Evolutionary conservation across 2,329 filamentous ascomycete species (phyloP), one percentile per base, ranked within the genome.

Genomic region (Penicillium sumatraense): DNA sequence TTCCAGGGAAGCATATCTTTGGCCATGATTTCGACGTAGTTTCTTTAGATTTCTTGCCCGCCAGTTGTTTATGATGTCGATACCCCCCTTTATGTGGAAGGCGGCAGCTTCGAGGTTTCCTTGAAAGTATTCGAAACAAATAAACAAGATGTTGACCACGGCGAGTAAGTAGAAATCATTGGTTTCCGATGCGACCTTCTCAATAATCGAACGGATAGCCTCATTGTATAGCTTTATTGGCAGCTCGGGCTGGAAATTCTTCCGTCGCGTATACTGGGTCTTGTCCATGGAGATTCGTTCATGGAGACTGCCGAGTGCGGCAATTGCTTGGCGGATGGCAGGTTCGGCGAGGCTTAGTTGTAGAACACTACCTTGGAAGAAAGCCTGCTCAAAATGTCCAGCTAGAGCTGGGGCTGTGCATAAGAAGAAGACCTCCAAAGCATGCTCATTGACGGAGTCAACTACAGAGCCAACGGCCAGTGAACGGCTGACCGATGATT

Each of bases 261-360:
- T 20, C 8, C 27, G 18, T 7, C 10, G 49, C 68, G 64, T 24
- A 62, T 72, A 35, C 21, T 29, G 24, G 5, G 75, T 71, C 40
- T 44, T 78, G 73, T 73, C 13, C 75, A 70, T 5, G 79, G 74
- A 40, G 72, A 72, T 51, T 81, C 69, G 45, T 69, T 88, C 88
- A 70, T 89, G 88, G 35, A 89, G 73, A 3, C 86, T 85, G n/a
- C 86, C 86, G 6, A 89, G 74, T 5, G 86, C 87, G 21, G 89
- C 79, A 8, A 89, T 85, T 13, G 86, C 84, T 68, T 89, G 85
- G 13, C 83, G 82, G 55, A 89, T 85, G 23, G 86, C 80, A 10
- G 81, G 75, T 65, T 87, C 83, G 1, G 78, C 77, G 59, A 88
- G 84, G 49, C 85, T 88, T 68, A 86, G 85, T 62, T 86, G 83